Percentiles rank a stretch among this genome's conserved stretches.
phyloP scores from a whole-genome alignment of 2,329 filamentous ascomycete genomes.

The Acrocalymma vagum region DNA sequence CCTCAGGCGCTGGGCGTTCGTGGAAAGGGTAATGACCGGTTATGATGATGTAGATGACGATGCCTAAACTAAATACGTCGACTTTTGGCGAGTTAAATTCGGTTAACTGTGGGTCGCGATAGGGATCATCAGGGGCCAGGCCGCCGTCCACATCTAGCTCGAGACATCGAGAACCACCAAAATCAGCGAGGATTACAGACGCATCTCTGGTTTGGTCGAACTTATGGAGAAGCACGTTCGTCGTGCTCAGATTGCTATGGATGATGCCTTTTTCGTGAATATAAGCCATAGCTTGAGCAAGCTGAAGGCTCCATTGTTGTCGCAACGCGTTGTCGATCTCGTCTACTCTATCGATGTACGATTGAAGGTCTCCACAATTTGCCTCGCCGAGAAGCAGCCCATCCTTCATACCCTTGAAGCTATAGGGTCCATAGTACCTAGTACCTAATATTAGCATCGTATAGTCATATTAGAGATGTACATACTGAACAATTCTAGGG shows the following conservation, averaged over 20 bases:
- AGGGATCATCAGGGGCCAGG: conserved; percentile 18
- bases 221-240: conserved; percentile 19
- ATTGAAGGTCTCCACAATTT: conserved; percentile 15
- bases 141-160: conserved; percentile 11
- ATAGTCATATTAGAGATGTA: conserved; percentile 1
- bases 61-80: conserved; percentile 12
- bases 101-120: conserved; percentile 10
- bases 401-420: conserved; percentile 12
- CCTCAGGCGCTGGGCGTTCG: conserved; percentile 6
- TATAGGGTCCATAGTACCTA: conserved; percentile 11
- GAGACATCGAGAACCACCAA: conserved; percentile 19
- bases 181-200: conserved; percentile 19
- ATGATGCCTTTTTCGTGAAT: conserved; percentile 17
- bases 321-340: conserved; percentile 10
- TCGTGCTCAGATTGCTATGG: conserved; percentile 17
- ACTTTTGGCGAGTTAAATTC: conserved; percentile 11
- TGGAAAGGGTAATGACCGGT: conserved; percentile 18
- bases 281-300: conserved; percentile 16
- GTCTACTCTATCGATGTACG: conserved; percentile 14
- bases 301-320: conserved; percentile 15
- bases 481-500: conserved; percentile 12
- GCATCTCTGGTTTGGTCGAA: conserved; percentile 6
- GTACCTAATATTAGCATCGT: conserved; percentile 1
- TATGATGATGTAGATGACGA: conserved; percentile 17
- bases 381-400: conserved; percentile 17